These are phyloP conservation scores for Salix exigua DNA, from an alignment of 345 rosid species.

Conservation along the genomic window DNA sequence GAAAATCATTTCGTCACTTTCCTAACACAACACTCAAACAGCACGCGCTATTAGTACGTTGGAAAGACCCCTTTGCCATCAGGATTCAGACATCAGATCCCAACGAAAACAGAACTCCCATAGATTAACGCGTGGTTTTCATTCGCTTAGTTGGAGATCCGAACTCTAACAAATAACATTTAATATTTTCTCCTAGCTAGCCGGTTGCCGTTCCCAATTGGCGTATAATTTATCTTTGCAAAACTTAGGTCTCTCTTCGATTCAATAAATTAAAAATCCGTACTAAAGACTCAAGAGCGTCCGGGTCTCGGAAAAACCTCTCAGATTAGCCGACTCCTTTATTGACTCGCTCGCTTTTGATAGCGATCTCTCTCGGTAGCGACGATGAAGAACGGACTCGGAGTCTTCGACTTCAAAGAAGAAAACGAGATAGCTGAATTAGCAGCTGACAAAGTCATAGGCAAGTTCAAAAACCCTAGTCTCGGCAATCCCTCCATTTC, in stretches of 20 bases:
- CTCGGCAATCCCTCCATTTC: conserved; percentile 32
- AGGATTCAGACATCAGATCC: no score
- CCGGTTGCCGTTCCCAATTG: not conserved
- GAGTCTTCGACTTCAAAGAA: conserved; percentile 64
- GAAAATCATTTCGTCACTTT: no score
- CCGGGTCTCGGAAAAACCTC: conserved; percentile 13
- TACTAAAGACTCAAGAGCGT: not conserved
- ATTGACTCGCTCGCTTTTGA: not conserved
- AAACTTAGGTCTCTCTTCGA: not conserved
- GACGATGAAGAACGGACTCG: conserved; percentile 51
- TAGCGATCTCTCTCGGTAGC: not conserved
- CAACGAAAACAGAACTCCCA: no score
- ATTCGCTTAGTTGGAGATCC: no score
- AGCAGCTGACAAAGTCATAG: conserved; percentile 36
- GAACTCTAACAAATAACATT: no score
- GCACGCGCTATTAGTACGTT: no score
- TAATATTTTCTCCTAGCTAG: no score
- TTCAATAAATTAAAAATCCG: not conserved
- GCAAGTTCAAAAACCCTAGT: conserved; percentile 63
- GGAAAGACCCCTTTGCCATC: no score
- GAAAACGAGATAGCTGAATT: conserved; percentile 63
- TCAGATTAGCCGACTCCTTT: not conserved
- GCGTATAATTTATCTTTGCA: not conserved
- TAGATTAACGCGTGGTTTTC: no score
- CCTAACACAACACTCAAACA: no score